Evolutionary conservation across 768 basidiomycete genomes (phyloP), one percentile per base, ranked within the genome.

Genomic region (Auriscalpium microsporum): DNA sequence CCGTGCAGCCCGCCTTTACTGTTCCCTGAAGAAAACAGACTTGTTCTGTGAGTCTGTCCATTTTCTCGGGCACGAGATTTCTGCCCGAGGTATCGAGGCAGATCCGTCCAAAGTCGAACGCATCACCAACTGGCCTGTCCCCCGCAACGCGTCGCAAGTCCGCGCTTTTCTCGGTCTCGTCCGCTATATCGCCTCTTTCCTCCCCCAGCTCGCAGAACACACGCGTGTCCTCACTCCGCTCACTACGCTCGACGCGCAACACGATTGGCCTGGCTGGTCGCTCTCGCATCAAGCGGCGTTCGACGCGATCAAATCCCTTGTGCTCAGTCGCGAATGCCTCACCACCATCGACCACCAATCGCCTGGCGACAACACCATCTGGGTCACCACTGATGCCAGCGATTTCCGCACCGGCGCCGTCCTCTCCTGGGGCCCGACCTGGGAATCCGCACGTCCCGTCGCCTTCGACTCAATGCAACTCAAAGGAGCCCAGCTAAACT

Each of bases 1-100:
- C 3, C 3, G 21, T 21, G 21, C 1, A 1, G 21, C 21, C 1
- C 21, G 3, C 21, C 21, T 21, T 21, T 21, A 21, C 21, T 21
- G 21, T 3, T 21, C 21, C 2, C 21, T 21, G 21, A 21, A 21
- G 21, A 21, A 21, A 3, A 21, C 21, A n/a, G n/a, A n/a, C n/a
- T 7, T 72, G 0, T 67, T 72, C 47, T 38, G 56, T 0, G 56
- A 53, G 0, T 64, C 70, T 37, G 35, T 73, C 0, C 36, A 58
- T n/a, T 72, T 74, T 55, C 59, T 73, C 0, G 68, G 73, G 1
- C 72, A 75, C 55, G 50, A 53, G 45, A 67, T 72, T 17, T 68
- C 69, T 0, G 14, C 19, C 0, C 50, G 52, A 8, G 69, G 70
- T 0, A 63, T 73, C 1, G 56, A 67, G 45, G 56, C 67, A 0